Evolutionary conservation across 169 alveolate genomes (phyloP).

Genomic region (Sarcocystis neurona): DNA sequence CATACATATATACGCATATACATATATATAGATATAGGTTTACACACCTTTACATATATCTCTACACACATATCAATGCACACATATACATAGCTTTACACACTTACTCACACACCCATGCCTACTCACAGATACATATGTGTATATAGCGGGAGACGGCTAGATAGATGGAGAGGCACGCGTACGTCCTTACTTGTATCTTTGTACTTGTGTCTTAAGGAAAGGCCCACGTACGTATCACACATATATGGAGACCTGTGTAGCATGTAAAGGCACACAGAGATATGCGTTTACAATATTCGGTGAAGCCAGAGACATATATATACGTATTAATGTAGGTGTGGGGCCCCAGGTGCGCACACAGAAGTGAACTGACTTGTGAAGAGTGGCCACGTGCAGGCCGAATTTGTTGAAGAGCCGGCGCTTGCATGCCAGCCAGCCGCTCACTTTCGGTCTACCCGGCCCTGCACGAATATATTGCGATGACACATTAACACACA

Average conservation of each 20-base stretch:
- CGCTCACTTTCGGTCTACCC: constrained; percentile 75
- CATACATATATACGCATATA: neutral
- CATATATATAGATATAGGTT: neutral
- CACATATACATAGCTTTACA: neutral
- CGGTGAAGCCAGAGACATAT: too few species aligned
- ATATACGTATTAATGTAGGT: too few species aligned
- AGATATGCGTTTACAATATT: too few species aligned
- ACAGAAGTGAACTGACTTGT: too few species aligned
- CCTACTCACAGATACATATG: neutral
- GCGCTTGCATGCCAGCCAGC: constrained; percentile 75
- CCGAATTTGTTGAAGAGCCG: constrained; percentile 80
- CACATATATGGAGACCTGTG: too few species aligned
- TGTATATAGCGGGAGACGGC: neutral
- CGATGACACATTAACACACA: neutral
- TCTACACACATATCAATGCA: neutral
- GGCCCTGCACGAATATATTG: constrained; percentile 19
- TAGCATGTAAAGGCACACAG: too few species aligned
- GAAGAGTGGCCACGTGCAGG: constrained; percentile 78
- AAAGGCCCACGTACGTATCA: too few species aligned
- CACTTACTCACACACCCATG: neutral
- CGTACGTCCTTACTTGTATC: too few species aligned
- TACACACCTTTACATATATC: neutral
- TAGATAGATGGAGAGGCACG: too few species aligned
- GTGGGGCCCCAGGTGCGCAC: too few species aligned
- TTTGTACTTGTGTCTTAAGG: too few species aligned